Evolutionary conservation across 2,329 filamentous ascomycete genomes (phyloP).

Genomic region (Colletotrichum siamense): DNA sequence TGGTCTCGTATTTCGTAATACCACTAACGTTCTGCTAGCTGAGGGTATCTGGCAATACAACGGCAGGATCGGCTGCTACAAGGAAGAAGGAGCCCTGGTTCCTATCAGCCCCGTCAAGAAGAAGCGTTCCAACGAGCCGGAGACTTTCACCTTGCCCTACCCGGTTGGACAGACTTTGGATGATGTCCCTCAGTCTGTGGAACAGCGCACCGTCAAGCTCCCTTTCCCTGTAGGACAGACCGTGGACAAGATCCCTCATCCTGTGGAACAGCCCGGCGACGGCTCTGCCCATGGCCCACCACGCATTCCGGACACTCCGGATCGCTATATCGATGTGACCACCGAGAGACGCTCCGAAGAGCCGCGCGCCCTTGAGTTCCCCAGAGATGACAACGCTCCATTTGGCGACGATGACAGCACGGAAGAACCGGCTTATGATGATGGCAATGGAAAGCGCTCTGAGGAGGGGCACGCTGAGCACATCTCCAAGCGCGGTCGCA

Average conservation of each 20-base stretch:
- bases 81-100: accelerated
- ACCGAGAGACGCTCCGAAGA: neutral
- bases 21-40: neutral
- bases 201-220: neutral
- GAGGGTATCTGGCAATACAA: conserved; percentile 4
- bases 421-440: accelerated
- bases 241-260: neutral
- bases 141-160: neutral
- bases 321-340: accelerated
- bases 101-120: neutral
- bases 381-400: neutral
- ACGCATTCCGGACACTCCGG: too few species aligned
- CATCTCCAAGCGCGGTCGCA: neutral
- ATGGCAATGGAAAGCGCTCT: neutral
- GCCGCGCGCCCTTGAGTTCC: neutral
- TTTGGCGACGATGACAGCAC: neutral
- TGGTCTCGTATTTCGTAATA: too few species aligned
- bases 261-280: neutral
- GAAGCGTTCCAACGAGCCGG: neutral
- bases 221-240: neutral
- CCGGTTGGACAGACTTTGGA: neutral
- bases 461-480: neutral
- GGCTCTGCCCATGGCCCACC: neutral
- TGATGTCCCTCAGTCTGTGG: neutral
- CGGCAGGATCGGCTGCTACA: neutral